Evolutionary conservation across 139 green algal genomes (phyloP).

Genomic region (Auxenochlorella pyrenoidosa): DNA sequence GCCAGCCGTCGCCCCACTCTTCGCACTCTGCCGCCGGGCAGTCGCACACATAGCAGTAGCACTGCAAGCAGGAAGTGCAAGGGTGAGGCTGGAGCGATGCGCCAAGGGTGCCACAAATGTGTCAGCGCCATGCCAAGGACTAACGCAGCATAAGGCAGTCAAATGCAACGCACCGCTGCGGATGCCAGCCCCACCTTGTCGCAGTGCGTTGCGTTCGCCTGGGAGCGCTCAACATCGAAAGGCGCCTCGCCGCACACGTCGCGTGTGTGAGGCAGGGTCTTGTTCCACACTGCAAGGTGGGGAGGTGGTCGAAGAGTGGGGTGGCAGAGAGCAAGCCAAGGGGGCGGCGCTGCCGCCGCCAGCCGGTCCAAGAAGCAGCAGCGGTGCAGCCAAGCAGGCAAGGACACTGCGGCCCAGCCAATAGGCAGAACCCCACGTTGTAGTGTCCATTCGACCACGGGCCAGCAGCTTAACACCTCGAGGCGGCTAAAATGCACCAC

Average conservation of each 20-base stretch:
- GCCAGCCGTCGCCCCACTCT: conserved; percentile 55
- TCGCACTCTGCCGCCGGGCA: conserved; percentile 44
- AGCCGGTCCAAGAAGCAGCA: background rate
- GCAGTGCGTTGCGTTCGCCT: conserved; percentile 9
- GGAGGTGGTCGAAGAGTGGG: background rate
- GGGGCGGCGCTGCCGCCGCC: background rate
- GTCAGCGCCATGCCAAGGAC: background rate
- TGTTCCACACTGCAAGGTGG: conserved; percentile 35
- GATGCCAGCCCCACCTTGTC: conserved; percentile 7
- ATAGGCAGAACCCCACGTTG: no score
- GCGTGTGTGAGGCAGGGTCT: conserved; percentile 29
- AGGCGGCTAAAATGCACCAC: background rate
- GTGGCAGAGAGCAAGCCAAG: background rate
- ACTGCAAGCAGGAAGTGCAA: conserved; percentile 43
- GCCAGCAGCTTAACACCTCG: no score
- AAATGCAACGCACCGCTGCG: conserved; percentile 5
- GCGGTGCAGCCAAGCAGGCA: background rate
- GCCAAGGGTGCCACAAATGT: background rate
- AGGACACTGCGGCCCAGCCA: background rate
- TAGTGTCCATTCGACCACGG: no score
- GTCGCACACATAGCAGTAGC: conserved; percentile 70
- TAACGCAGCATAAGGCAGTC: background rate
- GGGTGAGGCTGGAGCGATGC: no score
- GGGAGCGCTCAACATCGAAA: background rate
- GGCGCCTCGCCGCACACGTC: conserved; percentile 11